Percentiles rank a stretch among this genome's conserved stretches.
Evolutionary conservation across 345 rosid species (phyloP).

Genomic region (Citrus medica): DNA sequence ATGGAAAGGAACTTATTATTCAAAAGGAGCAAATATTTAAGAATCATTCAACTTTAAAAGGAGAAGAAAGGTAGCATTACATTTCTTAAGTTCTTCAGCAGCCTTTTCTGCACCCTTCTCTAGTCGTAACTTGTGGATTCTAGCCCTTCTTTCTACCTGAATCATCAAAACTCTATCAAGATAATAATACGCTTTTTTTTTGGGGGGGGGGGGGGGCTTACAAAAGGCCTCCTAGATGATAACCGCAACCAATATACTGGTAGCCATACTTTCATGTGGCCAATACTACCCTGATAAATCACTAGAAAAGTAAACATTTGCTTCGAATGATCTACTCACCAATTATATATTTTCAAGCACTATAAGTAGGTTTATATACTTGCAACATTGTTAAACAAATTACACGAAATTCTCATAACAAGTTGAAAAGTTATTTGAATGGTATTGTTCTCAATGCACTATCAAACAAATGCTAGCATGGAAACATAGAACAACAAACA

Average conservation of each 20-base stretch:
- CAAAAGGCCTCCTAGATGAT: too few species aligned
- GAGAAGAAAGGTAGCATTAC: constrained; percentile 32
- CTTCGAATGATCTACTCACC: background rate
- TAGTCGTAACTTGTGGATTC: constrained; percentile 70
- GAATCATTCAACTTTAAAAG: constrained; percentile 1
- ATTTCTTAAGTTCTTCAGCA: constrained; percentile 71
- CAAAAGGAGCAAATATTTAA: background rate
- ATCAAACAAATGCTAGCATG: background rate
- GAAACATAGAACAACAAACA: background rate
- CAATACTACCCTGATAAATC: too few species aligned
- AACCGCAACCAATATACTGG: too few species aligned
- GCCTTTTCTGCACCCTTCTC: constrained; percentile 90
- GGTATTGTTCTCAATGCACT: background rate
- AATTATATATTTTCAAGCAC: background rate
- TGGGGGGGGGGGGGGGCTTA: accelerated
- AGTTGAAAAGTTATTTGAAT: background rate
- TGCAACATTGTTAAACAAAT: background rate
- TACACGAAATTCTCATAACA: background rate
- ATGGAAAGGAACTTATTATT: constrained; percentile 8
- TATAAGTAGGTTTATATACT: background rate
- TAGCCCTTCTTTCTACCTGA: constrained; percentile 70
- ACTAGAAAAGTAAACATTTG: background rate
- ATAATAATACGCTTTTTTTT: too few species aligned
- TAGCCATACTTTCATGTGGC: background rate
- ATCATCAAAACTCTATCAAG: background rate